phyloP scores from a whole-genome alignment of 768 basidiomycete species.

The Tricholoma furcatifolium region DNA sequence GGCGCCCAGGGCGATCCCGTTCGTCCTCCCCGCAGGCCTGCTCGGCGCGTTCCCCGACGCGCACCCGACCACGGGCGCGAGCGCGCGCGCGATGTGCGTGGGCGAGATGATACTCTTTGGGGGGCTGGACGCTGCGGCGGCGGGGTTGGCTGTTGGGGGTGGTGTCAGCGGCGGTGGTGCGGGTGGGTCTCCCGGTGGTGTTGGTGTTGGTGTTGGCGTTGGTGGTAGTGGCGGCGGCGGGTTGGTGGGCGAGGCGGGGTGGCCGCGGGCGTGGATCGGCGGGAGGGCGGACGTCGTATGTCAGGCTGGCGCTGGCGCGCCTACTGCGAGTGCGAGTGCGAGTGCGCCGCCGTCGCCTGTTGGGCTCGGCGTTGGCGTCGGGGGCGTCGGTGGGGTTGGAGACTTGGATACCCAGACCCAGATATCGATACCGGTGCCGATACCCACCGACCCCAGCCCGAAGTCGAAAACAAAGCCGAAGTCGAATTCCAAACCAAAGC shows the following conservation, averaged over 20 bases:
- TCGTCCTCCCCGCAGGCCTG: slow-evolving; percentile 14
- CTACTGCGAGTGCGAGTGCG: too few relatives aligned
- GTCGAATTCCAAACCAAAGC: too few relatives aligned
- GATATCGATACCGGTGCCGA: too few relatives aligned
- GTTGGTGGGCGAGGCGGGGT: slow-evolving; percentile 8
- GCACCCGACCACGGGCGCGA: not conserved
- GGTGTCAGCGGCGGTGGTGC: too few relatives aligned
- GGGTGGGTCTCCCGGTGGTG: not conserved
- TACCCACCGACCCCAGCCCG: too few relatives aligned
- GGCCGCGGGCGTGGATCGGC: slow-evolving; percentile 20
- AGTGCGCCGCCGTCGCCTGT: not conserved
- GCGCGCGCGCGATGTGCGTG: slow-evolving; percentile 1
- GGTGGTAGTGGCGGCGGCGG: not conserved
- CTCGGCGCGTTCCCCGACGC: slow-evolving; percentile 3
- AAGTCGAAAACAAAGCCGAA: too few relatives aligned
- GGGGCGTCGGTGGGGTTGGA: not conserved
- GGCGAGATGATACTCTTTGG: slow-evolving; percentile 31
- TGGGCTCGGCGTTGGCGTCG: not conserved
- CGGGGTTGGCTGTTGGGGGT: slow-evolving; percentile 2
- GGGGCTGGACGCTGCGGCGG: slow-evolving; percentile 21
- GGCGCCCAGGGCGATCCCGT: slow-evolving; percentile 4
- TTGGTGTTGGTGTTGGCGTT: not conserved
- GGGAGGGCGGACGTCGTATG: slow-evolving; percentile 6
- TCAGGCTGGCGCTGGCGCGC: too few relatives aligned
- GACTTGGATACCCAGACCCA: too few relatives aligned